Base-by-base conservation (phyloP, 495 filamentous ascomycete species). In the Xylaria scruposa region DNA sequence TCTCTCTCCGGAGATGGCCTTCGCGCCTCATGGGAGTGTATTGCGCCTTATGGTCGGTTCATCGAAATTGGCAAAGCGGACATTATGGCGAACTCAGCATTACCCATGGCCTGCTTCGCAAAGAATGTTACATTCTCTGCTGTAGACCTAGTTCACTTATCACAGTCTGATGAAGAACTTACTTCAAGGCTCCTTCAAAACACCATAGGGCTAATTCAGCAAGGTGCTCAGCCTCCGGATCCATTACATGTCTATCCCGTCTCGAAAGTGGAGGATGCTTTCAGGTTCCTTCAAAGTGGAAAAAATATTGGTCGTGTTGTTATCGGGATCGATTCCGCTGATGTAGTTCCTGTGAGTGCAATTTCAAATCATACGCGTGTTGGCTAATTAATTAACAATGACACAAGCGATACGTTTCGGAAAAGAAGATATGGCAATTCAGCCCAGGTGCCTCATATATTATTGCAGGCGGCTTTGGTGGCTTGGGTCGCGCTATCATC, bases 391-490 rank as follows among this genome's bases (percentile, higher is more conserved):
- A 26, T n/a, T 62, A 7, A 62, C 33, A 7, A 44, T 51, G 59
- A 19, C 1, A 21, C 8, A 61, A 78, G 71, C 62, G 76, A 73
- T 70, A 56, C 24, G 31, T 76, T 49, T 4, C 75, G 19, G 40
- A 73, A 40, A 60, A 64, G n/a, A 66, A 70, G 24, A 6, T 70
- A 4, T 80, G 78, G 70, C 53, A 40, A 42, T 71, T 82, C 60
- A 75, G 78, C 21, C 58, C 77, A 0, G 74, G 86, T 36, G 83
- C 81, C 0, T 81, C 84, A 1, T 91, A 90, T 67, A 70, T 92
- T 8, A 72, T 92, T 6, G 82, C 84, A 9, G 88, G 90, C 17
- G 87, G 89, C 29, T 78, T 87, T 5, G 86, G 88, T 4, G 90
- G 88, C 3, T 80, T 92, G 5, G 90, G 90, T 24, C 82, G 84